phyloP scores from a whole-genome alignment of 108 stramenopile genomes.

The Cyclotella cryptica region DNA sequence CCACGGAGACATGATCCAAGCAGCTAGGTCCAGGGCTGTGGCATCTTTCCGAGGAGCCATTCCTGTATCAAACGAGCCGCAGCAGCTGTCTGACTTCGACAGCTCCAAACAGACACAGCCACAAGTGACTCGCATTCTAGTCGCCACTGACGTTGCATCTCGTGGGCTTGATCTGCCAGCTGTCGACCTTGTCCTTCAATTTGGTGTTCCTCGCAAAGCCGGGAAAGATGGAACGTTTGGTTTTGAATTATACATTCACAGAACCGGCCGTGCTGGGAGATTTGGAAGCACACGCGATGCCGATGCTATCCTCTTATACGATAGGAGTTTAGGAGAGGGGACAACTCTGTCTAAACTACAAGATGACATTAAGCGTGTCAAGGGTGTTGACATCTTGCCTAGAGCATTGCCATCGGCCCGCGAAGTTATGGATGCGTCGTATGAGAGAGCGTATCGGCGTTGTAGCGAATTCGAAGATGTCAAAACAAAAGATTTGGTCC shows the following conservation, averaged over 20 bases:
- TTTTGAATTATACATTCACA: conserved; percentile 61
- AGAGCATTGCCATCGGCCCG: conserved; percentile 54
- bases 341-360: conserved; percentile 35
- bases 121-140: conserved; percentile 39
- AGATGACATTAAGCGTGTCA: conserved; percentile 32
- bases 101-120: not conserved
- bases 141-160: conserved; percentile 60
- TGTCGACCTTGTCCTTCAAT: conserved; percentile 53
- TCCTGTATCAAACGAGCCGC: not conserved
- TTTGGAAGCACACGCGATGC: conserved; percentile 48
- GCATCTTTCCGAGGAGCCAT: conserved; percentile 44
- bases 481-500: conserved; percentile 18
- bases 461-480: conserved; percentile 26
- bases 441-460: conserved; percentile 43
- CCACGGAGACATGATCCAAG: conserved; percentile 60
- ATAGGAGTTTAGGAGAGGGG: conserved; percentile 46
- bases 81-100: not conserved
- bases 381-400: conserved; percentile 43
- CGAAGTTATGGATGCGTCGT: conserved; percentile 56
- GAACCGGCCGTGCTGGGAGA: conserved; percentile 59
- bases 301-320: conserved; percentile 52
- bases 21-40: conserved; percentile 46
- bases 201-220: conserved; percentile 44
- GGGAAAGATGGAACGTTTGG: conserved; percentile 65
- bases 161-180: conserved; percentile 56